Base-by-base conservation (phyloP, 257 asterid genomes). In the Nicotiana otophora region DNA sequence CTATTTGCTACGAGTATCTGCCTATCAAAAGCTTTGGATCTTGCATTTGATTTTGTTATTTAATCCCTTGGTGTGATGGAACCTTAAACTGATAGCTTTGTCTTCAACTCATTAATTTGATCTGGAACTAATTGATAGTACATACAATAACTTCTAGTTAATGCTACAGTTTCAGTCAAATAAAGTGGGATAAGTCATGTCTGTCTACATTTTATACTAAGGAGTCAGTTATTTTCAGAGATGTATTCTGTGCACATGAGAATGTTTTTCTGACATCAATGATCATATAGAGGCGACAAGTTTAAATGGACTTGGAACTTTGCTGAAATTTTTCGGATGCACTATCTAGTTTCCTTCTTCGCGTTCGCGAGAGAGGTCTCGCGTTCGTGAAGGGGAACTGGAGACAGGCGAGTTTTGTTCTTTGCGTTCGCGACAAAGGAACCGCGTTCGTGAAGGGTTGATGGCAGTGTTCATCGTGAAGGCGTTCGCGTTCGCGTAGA, bases 41-140 rank as follows among this genome's bases (percentile, higher is more conserved):
- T 51, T 51, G 76, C 76, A 34, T 33, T 68, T 34, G 54, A 34
- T 34, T 68, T 68, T 3, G 14, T 67, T 33, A 67, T 36, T 9
- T 53, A 68, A 68, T 68, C 54, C 10, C 17, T 36, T 36, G 54
- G 54, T 68, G 77, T 19, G 76, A 67, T 67, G 54, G 54, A 68
- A 68, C 77, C 54, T 68, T 68, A 68, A 68, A 36, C 77, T 68
- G 77, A 36, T 16, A 68, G 77, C 54, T 68, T 68, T 68, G 54
- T 68, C 77, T 36, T 68, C 54, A 68, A 68, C 55, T 68, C 55
- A 68, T 34, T 68, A 68, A 68, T 68, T 68, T 68, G 10, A 19
- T 33, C 8, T 34, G 31, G 10, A 68, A 68, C 26, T 33, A 68
- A 17, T 17, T 68, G 55, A 68, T 39, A 39, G 10, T 39, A 39